A percentile compares a stretch with the other conserved stretches of the same genome.
These are phyloP conservation scores for Penicillium lagena DNA, from an alignment of 495 filamentous ascomycete species.

Conservation along the genomic window DNA sequence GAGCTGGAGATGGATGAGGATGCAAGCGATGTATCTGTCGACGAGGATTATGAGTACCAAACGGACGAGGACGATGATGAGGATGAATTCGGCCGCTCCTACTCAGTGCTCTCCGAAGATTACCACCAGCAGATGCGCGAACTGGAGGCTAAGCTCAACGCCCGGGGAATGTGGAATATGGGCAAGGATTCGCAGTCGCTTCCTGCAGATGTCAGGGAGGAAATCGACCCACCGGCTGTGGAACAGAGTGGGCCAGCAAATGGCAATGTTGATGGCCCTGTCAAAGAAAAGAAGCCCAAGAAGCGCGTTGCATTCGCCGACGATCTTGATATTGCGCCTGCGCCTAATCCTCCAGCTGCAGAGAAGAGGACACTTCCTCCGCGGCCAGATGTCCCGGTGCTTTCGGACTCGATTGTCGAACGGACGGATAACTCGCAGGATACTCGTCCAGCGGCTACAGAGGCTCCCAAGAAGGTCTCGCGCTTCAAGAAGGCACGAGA, in stretches of 20 bases:
- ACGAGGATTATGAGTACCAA: slow-evolving; percentile 43
- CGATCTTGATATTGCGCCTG: slow-evolving; percentile 64
- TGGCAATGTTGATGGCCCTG: slow-evolving; percentile 3
- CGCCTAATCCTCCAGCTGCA: slow-evolving; percentile 16
- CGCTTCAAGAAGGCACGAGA: slow-evolving; percentile 36
- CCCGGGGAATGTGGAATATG: slow-evolving; percentile 46
- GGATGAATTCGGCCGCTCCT: slow-evolving; percentile 63
- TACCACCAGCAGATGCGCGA: slow-evolving; percentile 76
- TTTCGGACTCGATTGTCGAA: slow-evolving; percentile 44
- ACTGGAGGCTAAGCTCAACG: slow-evolving; percentile 66
- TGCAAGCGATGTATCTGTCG: slow-evolving; percentile 49
- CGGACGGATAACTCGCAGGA: slow-evolving; percentile 21
- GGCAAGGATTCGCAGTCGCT: slow-evolving; percentile 36
- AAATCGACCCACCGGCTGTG: slow-evolving; percentile 18
- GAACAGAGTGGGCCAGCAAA: slow-evolving; percentile 8
- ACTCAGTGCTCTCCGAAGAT: slow-evolving; percentile 57
- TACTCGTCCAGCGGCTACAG: slow-evolving; percentile 1
- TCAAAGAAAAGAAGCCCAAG: slow-evolving; percentile 28
- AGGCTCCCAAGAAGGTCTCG: slow-evolving; percentile 34
- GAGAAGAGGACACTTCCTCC: slow-evolving; percentile 26
- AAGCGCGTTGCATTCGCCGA: slow-evolving; percentile 80
- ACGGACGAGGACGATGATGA: slow-evolving; percentile 56
- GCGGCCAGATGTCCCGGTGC: slow-evolving; percentile 28
- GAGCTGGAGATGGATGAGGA: slow-evolving; percentile 81
- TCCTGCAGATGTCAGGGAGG: slow-evolving; percentile 25